phyloP scores from a whole-genome alignment of 805 yeast genomes.

The Schizosaccharomyces japonicus region DNA sequence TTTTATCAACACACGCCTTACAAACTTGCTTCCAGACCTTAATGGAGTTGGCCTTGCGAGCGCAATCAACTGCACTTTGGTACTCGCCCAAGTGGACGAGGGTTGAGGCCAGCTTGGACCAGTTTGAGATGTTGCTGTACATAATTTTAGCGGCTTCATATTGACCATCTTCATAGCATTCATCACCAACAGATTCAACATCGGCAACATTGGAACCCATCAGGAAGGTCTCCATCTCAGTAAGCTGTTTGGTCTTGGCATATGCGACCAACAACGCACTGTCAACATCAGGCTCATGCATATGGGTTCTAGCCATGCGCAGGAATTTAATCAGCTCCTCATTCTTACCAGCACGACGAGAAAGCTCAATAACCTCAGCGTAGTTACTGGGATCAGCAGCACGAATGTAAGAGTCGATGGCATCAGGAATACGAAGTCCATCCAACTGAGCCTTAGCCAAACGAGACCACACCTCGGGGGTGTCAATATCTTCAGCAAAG shows the following conservation, averaged over 20 bases:
- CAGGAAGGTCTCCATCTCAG: slow-evolving; percentile 66
- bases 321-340: slow-evolving; percentile 75
- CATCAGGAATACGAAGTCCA: slow-evolving; percentile 76
- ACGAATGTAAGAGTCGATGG: slow-evolving; percentile 72
- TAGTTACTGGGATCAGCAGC: slow-evolving; percentile 81
- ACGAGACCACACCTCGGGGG: slow-evolving; percentile 77
- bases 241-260: slow-evolving; percentile 50
- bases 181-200: slow-evolving; percentile 77
- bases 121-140: slow-evolving; percentile 67
- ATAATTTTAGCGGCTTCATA: slow-evolving; percentile 84
- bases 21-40: slow-evolving; percentile 94
- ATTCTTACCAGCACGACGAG: slow-evolving; percentile 88
- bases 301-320: slow-evolving; percentile 71
- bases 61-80: slow-evolving; percentile 94
- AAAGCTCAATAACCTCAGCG: slow-evolving; percentile 75
- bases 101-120: slow-evolving; percentile 90
- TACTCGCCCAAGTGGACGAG: slow-evolving; percentile 76
- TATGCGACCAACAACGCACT: slow-evolving; percentile 74
- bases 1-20: slow-evolving; percentile 83
- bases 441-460: slow-evolving; percentile 88
- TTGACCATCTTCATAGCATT: slow-evolving; percentile 52
- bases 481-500: slow-evolving; percentile 73
- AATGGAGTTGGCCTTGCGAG: slow-evolving; percentile 85
- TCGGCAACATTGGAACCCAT: slow-evolving; percentile 82
- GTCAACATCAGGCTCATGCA: slow-evolving; percentile 81